Conservation (phyloP, 495 filamentous ascomycete genomes). For the Penicillium roqueforti region DNA sequence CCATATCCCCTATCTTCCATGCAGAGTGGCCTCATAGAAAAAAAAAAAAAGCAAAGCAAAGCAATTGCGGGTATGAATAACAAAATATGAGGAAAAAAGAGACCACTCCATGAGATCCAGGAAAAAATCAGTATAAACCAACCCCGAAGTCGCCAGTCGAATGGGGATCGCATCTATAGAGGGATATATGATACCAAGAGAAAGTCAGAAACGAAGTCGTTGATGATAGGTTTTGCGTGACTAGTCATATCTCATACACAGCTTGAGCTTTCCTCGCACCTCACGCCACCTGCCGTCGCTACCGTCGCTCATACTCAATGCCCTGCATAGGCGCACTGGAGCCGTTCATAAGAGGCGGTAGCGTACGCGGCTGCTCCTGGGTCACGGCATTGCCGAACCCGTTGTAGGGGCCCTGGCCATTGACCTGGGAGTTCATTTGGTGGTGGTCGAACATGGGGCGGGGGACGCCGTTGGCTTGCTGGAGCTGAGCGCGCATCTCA, state of each 20-base stretch:
- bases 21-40: not conserved
- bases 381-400: constrained; percentile 35
- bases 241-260: constrained; percentile 29
- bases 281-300: constrained; percentile 1
- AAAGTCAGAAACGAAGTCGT: constrained; percentile 20
- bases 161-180: constrained; percentile 16
- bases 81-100: constrained; percentile 2
- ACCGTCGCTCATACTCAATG: constrained; percentile 52
- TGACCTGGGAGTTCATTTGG: constrained; percentile 33
- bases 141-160: not conserved
- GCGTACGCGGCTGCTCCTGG: constrained; percentile 46
- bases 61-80: constrained; percentile 28
- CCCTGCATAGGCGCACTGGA: constrained; percentile 54
- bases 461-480: constrained; percentile 47
- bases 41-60: constrained; percentile 8
- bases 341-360: constrained; percentile 51
- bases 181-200: constrained; percentile 22
- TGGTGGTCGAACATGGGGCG: constrained; percentile 42
- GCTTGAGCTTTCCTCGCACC: not conserved
- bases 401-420: constrained; percentile 35
- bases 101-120: constrained; percentile 14
- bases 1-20: constrained; percentile 1
- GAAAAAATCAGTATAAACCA: constrained; percentile 1
- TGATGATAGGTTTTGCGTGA: constrained; percentile 18
- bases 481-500: constrained; percentile 41